phyloP scores from a whole-genome alignment of 768 basidiomycete species.

The Galerina sulciceps region DNA sequence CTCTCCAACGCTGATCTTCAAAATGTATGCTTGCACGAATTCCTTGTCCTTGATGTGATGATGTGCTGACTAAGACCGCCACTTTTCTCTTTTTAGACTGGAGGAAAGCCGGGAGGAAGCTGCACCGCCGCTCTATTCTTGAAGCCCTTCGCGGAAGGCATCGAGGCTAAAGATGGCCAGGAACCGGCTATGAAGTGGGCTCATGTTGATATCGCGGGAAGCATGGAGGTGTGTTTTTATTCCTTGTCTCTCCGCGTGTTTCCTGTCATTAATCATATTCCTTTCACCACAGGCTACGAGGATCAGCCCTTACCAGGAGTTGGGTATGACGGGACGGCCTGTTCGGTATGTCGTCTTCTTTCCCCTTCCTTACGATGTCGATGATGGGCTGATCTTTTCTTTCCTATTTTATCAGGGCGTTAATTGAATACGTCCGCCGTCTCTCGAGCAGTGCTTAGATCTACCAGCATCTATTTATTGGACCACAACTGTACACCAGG shows the following conservation, averaged over 20 bases:
- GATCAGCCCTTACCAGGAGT: conserved; percentile 64
- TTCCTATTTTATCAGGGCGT: conserved; percentile 29
- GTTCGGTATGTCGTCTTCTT: conserved; percentile 56
- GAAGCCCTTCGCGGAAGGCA: conserved; percentile 79
- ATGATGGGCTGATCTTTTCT: neutral
- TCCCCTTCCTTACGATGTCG: neutral
- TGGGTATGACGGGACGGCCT: conserved; percentile 81
- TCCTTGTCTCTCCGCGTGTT: neutral
- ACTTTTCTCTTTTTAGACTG: conserved; percentile 49
- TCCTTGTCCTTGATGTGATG: neutral
- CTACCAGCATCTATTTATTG: too few species aligned
- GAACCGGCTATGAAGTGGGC: conserved; percentile 75
- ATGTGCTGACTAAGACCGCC: neutral
- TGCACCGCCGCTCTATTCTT: conserved; percentile 89
- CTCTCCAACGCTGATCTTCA: conserved; percentile 81
- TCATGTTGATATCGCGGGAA: conserved; percentile 83
- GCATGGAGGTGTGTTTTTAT: conserved; percentile 68
- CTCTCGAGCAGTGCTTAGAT: conserved; percentile 25
- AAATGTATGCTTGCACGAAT: conserved; percentile 50
- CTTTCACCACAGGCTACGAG: conserved; percentile 45
- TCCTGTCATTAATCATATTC: neutral
- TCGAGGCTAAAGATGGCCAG: conserved; percentile 62
- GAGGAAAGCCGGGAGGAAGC: conserved; percentile 73
- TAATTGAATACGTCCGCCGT: conserved; percentile 45
- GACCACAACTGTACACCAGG: too few species aligned